A percentile compares a stretch with the other conserved stretches of the same genome.
Evolutionary conservation across 345 rosid genomes (phyloP).

Genomic region (Hibiscus mutabilis): DNA sequence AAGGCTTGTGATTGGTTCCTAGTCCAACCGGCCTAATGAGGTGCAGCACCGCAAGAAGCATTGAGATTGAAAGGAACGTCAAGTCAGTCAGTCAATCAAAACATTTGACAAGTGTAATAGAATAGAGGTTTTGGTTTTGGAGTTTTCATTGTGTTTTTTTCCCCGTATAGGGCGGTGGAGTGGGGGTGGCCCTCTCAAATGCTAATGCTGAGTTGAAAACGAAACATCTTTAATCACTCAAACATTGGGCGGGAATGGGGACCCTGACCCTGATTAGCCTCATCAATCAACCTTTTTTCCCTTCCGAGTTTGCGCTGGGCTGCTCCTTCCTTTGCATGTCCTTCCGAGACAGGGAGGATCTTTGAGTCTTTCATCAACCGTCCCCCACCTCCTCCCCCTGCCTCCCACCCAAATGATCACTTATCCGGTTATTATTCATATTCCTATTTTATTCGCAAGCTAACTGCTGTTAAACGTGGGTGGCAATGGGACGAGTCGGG

Average conservation of each 20-base stretch:
- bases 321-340: slow-evolving; percentile 5
- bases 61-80: not conserved
- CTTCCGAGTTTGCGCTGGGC: slow-evolving; percentile 12
- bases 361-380: not conserved
- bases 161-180: slow-evolving; percentile 33
- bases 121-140: slow-evolving; percentile 24
- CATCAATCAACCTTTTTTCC: slow-evolving; percentile 1
- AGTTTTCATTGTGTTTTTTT: not conserved
- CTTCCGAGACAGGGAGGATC: slow-evolving; percentile 20
- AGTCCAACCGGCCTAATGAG: not conserved
- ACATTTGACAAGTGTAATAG: slow-evolving; percentile 11
- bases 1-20: too few relatives aligned
- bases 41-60: not conserved
- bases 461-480: too few relatives aligned
- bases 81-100: slow-evolving; percentile 9
- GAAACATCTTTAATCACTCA: not conserved
- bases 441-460: too few relatives aligned
- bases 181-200: slow-evolving; percentile 21
- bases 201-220: not conserved
- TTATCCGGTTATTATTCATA: too few relatives aligned
- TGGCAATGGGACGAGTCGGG: too few relatives aligned
- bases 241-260: not conserved
- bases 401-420: too few relatives aligned
- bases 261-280: not conserved
- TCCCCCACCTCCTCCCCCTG: not conserved